Percentiles rank a stretch among this genome's conserved stretches.
These are phyloP conservation scores for Phytophthora agathidicida DNA, from an alignment of 352 stramenopile genomes.

Conservation along the genomic window DNA sequence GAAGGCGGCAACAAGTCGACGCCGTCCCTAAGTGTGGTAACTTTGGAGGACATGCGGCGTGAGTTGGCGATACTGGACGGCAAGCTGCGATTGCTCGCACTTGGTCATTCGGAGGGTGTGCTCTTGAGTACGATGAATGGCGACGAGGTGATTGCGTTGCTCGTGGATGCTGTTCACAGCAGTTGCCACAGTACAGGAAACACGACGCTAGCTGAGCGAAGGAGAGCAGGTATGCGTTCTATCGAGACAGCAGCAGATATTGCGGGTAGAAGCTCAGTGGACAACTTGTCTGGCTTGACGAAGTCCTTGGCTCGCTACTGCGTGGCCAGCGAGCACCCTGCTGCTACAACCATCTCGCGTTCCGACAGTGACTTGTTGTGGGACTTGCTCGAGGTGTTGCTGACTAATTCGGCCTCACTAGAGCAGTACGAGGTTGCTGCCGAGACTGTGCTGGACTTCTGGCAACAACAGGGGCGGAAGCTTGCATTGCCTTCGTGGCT, in stretches of 20 bases:
- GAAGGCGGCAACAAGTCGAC: slow-evolving; percentile 10
- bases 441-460: slow-evolving; percentile 59
- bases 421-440: slow-evolving; percentile 65
- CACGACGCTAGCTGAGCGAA: slow-evolving; percentile 47
- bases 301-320: slow-evolving; percentile 75
- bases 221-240: slow-evolving; percentile 45
- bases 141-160: slow-evolving; percentile 57
- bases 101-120: slow-evolving; percentile 61
- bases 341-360: slow-evolving; percentile 27
- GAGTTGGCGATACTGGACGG: slow-evolving; percentile 67
- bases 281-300: slow-evolving; percentile 48
- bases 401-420: slow-evolving; percentile 45
- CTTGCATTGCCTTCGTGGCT: slow-evolving; percentile 69
- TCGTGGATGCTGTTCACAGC: slow-evolving; percentile 52
- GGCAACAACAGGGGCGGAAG: slow-evolving; percentile 56
- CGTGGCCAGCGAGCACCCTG: slow-evolving; percentile 48
- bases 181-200: slow-evolving; percentile 25
- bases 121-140: slow-evolving; percentile 64
- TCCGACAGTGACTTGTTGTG: slow-evolving; percentile 53
- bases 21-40: slow-evolving; percentile 60
- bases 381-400: slow-evolving; percentile 59
- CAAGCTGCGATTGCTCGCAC: slow-evolving; percentile 60
- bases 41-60: slow-evolving; percentile 60
- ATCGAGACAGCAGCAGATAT: slow-evolving; percentile 68
- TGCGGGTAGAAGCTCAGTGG: slow-evolving; percentile 14